Evolutionary conservation across 768 basidiomycete genomes (phyloP), one percentile per base, ranked within the genome.

Genomic region (Amanita molliuscula): DNA sequence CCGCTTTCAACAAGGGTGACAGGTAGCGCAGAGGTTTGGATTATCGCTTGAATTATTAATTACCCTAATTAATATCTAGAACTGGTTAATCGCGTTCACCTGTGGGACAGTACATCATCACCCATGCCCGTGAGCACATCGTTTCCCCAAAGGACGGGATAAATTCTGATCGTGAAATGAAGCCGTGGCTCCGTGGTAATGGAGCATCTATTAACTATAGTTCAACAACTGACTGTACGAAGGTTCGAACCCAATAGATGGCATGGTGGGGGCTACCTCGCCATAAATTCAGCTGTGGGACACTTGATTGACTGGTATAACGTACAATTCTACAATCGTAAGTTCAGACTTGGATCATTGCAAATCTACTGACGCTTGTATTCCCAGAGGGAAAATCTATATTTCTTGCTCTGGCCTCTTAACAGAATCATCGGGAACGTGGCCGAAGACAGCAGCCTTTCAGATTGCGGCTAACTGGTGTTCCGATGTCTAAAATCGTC

Each of bases 241-340:
- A 74, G 73, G 73, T 77, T 74, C 53, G 63, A 70, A 21, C 69
- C 69, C 9, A 62, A 52, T 33, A 34, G 33, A 43, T 76, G 65
- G 64, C 63, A 63, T 15, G 71, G 68, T 21, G 80, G 79, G 23
- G 82, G 73, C 10, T 84, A 84, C 57, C 65, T 77, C 28, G 69
- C 66, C 44, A 74, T 85, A 20, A 67, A 83, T 59, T 48, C 66
- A 41, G 56, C 63, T 4, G 78, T 80, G 9, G 82, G 82, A 1
- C 65, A 59, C 54, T 61, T 75, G 23, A 85, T 85, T 56, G 82
- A 85, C 61, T 85, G 80, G 75, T 81, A 76, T 57, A 76, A 77
- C 52, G 56, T 73, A 44, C 71, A 79, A 68, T 52, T 52, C 51
- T 52, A 52, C 28, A 52, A 52, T 26, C 51, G 72, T 73, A 50